Evolutionary conservation across 106 monocot genomes (phyloP).

Genomic region (Chionographis japonica): DNA sequence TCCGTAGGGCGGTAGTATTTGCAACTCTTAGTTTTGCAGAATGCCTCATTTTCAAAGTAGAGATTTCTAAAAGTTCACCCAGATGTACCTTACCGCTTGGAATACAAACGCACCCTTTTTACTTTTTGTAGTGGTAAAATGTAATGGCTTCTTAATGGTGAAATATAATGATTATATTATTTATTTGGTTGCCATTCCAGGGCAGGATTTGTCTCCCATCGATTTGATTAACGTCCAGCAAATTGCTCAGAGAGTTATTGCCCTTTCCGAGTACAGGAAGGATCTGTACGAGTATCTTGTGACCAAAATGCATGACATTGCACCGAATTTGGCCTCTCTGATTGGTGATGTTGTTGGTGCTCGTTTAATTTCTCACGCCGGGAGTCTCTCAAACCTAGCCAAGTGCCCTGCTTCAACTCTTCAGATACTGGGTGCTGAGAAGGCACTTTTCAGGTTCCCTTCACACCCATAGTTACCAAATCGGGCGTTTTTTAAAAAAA

Average conservation of each 20-base stretch:
- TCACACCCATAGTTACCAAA: no score
- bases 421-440: slow-evolving; percentile 96
- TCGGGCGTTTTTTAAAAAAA: no score
- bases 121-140: neutral
- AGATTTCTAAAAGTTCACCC: no score
- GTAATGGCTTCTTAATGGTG: neutral
- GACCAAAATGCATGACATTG: slow-evolving; percentile 87
- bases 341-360: slow-evolving; percentile 97
- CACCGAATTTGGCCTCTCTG: slow-evolving; percentile 81
- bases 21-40: no score
- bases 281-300: slow-evolving; percentile 84
- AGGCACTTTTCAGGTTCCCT: slow-evolving; percentile 89
- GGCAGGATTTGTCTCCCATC: slow-evolving; percentile 83
- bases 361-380: slow-evolving; percentile 90
- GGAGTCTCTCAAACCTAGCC: slow-evolving; percentile 86
- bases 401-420: slow-evolving; percentile 90
- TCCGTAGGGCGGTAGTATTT: no score
- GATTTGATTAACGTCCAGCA: slow-evolving; percentile 87
- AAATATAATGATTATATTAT: neutral
- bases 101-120: no score
- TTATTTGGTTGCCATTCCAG: slow-evolving; percentile 31
- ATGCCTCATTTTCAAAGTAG: no score
- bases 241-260: slow-evolving; percentile 76
- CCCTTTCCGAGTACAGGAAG: slow-evolving; percentile 82
- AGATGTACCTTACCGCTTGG: no score